Base-by-base conservation (phyloP, 1,284 basidiomycete species). In the Hemileia vastatrix region DNA sequence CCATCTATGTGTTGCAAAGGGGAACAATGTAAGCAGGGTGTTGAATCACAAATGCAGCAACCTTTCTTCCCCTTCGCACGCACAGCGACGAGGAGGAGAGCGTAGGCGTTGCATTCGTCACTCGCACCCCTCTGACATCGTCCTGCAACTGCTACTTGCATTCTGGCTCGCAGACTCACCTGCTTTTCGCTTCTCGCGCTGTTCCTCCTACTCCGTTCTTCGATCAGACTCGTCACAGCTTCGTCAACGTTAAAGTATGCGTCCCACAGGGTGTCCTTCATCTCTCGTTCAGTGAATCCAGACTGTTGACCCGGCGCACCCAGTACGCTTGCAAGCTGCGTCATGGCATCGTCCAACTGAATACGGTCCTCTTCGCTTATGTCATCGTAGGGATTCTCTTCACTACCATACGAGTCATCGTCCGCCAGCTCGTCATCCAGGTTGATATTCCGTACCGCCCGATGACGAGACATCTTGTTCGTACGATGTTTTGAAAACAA, bases 401-500 rank as follows among this genome's bases (percentile, higher is more conserved):
- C n/a, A n/a, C n/a, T n/a, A n/a, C n/a, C n/a, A n/a, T n/a, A n/a
- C n/a, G n/a, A n/a, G n/a, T n/a, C n/a, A n/a, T n/a, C n/a, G n/a
- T n/a, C n/a, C n/a, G 11, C 11, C 1, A 70, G 68, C 76, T 73
- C 67, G 88, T 93, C 91, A 68, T 87, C 81, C 33, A 96, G 79
- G 73, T 97, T 85, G 51, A 98, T 80, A 76, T 95, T 93, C 67
- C 90, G 83, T 67, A 97, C 83, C 76, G 86, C 84, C 74, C 94
- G 85, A 78, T 98, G 94, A 43, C 77, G 71, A 8, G 76, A 77
- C 76, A 77, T 77, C n/a, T n/a, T n/a, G n/a, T n/a, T n/a, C n/a
- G n/a, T n/a, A n/a, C n/a, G n/a, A n/a, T n/a, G n/a, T n/a, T n/a
- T n/a, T n/a, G n/a, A n/a, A n/a, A n/a, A n/a, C n/a, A n/a, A n/a